Conservation (phyloP, 2,329 filamentous ascomycete genomes). For the Harringtonia aguacate region DNA sequence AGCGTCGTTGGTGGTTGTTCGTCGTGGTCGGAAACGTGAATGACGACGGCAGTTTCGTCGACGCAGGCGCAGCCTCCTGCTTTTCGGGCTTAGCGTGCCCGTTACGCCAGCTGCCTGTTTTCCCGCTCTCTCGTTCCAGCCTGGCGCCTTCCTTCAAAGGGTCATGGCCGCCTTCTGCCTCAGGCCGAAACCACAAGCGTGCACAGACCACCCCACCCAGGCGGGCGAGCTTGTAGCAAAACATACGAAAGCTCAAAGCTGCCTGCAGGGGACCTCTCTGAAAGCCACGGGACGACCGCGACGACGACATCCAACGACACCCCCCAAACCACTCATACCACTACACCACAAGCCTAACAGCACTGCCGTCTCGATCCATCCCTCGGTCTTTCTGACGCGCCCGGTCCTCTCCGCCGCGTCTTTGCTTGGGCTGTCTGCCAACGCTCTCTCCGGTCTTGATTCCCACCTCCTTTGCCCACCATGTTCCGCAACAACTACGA, state of each 20-base stretch:
- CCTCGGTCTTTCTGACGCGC: too few relatives aligned
- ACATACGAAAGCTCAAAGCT: constrained; percentile 14
- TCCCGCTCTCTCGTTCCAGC: too few relatives aligned
- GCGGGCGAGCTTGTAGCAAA: background rate
- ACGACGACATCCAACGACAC: background rate
- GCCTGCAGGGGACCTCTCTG: too few relatives aligned
- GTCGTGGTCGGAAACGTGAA: too few relatives aligned
- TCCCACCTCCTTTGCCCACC: constrained; percentile 23
- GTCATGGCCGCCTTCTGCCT: constrained; percentile 1
- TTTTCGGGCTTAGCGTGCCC: background rate
- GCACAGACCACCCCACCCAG: constrained; percentile 3
- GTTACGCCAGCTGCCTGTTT: background rate
- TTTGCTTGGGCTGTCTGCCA: too few relatives aligned
- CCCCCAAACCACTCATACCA: too few relatives aligned
- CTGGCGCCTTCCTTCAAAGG: too few relatives aligned
- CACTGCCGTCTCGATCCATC: too few relatives aligned
- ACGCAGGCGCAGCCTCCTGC: background rate
- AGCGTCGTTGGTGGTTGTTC: too few relatives aligned
- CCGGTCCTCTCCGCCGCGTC: too few relatives aligned
- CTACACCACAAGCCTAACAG: too few relatives aligned
- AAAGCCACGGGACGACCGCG: too few relatives aligned
- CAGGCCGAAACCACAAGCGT: background rate
- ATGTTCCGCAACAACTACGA: constrained; percentile 99
- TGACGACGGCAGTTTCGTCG: background rate
- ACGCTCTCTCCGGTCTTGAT: background rate